Conservation (phyloP, 345 rosid species). For the Aquilaria sinensis region DNA sequence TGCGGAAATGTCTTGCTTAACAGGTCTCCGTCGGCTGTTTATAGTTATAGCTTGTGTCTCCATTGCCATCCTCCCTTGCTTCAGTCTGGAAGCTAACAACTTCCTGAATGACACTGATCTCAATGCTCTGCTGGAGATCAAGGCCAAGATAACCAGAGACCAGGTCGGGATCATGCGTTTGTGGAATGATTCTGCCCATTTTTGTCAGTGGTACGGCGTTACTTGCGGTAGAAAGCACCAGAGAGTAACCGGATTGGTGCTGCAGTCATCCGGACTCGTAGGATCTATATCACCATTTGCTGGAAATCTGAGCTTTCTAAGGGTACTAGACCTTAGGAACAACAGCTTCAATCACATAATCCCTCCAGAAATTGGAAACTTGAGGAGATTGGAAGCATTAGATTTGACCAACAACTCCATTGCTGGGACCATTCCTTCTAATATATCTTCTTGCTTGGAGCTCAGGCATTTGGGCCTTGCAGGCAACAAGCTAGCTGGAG, state of each 20-base stretch:
- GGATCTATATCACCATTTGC: slow-evolving; percentile 15
- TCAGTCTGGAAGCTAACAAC: no score
- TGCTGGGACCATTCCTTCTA: slow-evolving; percentile 12
- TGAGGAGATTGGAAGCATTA: slow-evolving; percentile 16
- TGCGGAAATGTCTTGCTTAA: no score
- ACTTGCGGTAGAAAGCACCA: slow-evolving; percentile 14
- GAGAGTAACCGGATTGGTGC: slow-evolving; percentile 7
- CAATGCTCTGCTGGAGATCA: slow-evolving; percentile 11
- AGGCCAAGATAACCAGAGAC: slow-evolving; percentile 2
- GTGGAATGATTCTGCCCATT: slow-evolving; percentile 15
- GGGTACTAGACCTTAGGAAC: neutral
- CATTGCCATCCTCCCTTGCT: no score
- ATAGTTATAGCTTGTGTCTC: no score
- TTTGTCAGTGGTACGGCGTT: slow-evolving; percentile 15
- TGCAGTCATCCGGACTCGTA: neutral
- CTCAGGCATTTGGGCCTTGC: neutral
- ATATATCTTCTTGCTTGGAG: slow-evolving; percentile 14
- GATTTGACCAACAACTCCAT: slow-evolving; percentile 1
- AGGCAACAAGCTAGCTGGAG: slow-evolving; percentile 7
- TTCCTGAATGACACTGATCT: slow-evolving; percentile 4
- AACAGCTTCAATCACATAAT: slow-evolving; percentile 8
- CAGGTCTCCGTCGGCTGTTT: no score
- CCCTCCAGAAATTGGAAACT: slow-evolving; percentile 9
- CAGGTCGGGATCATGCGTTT: slow-evolving; percentile 9
- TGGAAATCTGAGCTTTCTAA: slow-evolving; percentile 24